Base-by-base conservation (phyloP, 2,329 filamentous ascomycete species). In the Scedosporium aurantiacum region DNA sequence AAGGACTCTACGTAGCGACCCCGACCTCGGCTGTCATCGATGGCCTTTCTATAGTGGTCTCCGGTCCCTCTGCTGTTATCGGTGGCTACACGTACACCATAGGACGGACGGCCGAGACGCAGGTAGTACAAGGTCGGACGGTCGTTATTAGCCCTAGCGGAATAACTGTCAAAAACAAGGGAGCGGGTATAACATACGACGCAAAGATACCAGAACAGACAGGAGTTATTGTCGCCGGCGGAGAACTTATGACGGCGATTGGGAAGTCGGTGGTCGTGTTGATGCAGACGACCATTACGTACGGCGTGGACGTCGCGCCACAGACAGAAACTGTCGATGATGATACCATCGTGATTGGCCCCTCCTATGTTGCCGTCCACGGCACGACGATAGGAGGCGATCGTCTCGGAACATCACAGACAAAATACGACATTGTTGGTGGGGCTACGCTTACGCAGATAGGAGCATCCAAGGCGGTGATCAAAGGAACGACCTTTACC, bases 371-470 rank as follows among this genome's bases (percentile, higher is more conserved):
- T 5, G 65, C 73, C 2, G 67, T 78, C 2, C 74, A 71, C 64
- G 73, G 73, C 32, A 72, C 70, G 32, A 77, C 74, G 0, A 61
- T 82, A 0, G 79, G 79, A 18, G 80, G 79, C 0, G 64, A 68
- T 2, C 62, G 66, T 0, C 78, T 75, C 14, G 64, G 66, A 2
- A 58, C 68, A 1, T 70, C 67, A 1, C 72, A 71, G 12, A 79
- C 76, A 1, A 70, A 72, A 2, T 77, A 74, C 66, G 77, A 76
- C 52, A 75, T 82, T 61, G 74, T 80, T 7, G 81, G 80, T 59
- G 81, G 81, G 10, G 79, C 76, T 16, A 82, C 80, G 2, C 72
- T 83, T 60, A 80, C 78, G 16, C 74, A 78, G 65, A 66, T 82
- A 7, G 77, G 75, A n/a, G 69, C 76, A 1, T 78, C 75, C 2